Evolutionary conservation across 768 basidiomycete genomes (phyloP).

Genomic region (Lactifluus volemus): DNA sequence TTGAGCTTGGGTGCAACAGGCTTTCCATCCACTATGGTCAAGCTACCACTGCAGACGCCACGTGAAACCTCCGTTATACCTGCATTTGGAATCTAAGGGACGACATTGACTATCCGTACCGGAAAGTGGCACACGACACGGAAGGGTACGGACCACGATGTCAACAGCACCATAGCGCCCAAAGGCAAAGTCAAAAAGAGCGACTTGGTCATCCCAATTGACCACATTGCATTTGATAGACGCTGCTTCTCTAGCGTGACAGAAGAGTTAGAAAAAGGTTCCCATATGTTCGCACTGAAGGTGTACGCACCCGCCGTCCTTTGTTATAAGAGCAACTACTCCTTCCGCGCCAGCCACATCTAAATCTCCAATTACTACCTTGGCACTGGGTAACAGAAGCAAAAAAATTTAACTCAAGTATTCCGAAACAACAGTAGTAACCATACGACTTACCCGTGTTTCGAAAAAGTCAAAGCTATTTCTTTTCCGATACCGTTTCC

Average conservation of each 20-base stretch:
- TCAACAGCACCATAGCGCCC: constrained; percentile 24
- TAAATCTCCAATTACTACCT: constrained; percentile 18
- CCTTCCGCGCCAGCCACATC: constrained; percentile 4
- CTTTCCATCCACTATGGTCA: constrained; percentile 20
- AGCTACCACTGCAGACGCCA: background rate
- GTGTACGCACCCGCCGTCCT: constrained; percentile 19
- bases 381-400: background rate
- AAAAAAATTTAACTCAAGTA: background rate
- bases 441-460: constrained; percentile 18
- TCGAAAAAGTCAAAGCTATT: constrained; percentile 20
- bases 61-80: constrained; percentile 11
- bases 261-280: background rate
- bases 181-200: constrained; percentile 26
- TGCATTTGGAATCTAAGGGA: constrained; percentile 20
- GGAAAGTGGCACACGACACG: background rate
- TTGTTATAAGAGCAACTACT: constrained; percentile 8
- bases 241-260: constrained; percentile 11
- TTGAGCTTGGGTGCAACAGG: constrained; percentile 23
- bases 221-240: constrained; percentile 20
- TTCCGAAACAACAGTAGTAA: background rate
- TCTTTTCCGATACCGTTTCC: constrained; percentile 25
- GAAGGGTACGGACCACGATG: constrained; percentile 24
- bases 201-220: constrained; percentile 23
- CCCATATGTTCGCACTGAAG: no score
- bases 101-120: no score